phyloP scores from a whole-genome alignment of 805 yeast species.

The Starmerella cellae region DNA sequence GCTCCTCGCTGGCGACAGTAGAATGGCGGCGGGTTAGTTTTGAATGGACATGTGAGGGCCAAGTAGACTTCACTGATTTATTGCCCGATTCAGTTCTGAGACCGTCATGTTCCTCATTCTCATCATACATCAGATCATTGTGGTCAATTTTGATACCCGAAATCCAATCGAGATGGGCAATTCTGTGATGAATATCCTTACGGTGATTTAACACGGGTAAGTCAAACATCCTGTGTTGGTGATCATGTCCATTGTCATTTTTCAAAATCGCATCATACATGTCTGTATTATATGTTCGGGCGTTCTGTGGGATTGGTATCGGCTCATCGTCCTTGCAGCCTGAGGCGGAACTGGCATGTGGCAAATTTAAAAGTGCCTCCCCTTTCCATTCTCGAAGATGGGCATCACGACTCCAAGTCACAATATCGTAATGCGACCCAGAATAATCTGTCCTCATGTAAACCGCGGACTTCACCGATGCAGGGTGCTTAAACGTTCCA shows the following conservation, averaged over 20 bases:
- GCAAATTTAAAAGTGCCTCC: slow-evolving; percentile 6
- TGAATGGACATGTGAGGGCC: neutral
- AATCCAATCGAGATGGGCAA: slow-evolving; percentile 55
- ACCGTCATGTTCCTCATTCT: neutral
- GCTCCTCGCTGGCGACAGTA: slow-evolving; percentile 18
- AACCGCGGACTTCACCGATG: slow-evolving; percentile 72
- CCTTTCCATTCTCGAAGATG: slow-evolving; percentile 68
- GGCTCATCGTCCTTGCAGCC: slow-evolving; percentile 17
- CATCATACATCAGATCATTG: neutral
- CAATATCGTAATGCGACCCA: slow-evolving; percentile 67
- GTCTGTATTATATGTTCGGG: slow-evolving; percentile 8
- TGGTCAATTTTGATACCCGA: slow-evolving; percentile 48
- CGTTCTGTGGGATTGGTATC: slow-evolving; percentile 3
- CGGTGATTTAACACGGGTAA: slow-evolving; percentile 5
- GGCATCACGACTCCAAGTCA: slow-evolving; percentile 87
- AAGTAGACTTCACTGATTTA: too few species aligned
- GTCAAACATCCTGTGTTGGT: slow-evolving; percentile 8
- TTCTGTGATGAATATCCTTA: neutral
- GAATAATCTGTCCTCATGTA: slow-evolving; percentile 58
- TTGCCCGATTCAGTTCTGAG: neutral
- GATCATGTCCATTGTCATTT: neutral
- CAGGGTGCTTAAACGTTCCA: slow-evolving; percentile 54
- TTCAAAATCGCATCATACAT: slow-evolving; percentile 4
- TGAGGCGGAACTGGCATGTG: slow-evolving; percentile 15
- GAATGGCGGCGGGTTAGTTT: slow-evolving; percentile 18